A percentile compares a stretch with the other conserved stretches of the same genome.
phyloP scores from a whole-genome alignment of 441 rosid genomes.

The Eruca vesicaria region DNA sequence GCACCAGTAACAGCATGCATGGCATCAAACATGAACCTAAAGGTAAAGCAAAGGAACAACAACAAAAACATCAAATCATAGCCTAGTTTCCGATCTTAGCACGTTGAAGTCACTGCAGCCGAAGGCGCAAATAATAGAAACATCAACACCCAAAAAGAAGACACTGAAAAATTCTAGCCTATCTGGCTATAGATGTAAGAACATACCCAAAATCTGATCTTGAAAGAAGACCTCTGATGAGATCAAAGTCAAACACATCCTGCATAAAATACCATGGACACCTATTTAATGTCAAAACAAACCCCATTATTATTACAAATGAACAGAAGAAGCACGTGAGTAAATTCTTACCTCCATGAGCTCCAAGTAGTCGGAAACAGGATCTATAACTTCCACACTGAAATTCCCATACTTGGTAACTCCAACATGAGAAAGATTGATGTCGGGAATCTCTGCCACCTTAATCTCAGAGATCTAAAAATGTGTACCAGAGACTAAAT shows the following conservation, averaged over 20 bases:
- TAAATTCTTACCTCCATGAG: conserved; percentile 76
- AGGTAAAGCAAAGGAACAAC: conserved; percentile 11
- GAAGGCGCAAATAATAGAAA: conserved; percentile 11
- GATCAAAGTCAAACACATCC: conserved; percentile 83
- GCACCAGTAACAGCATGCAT: conserved; percentile 99
- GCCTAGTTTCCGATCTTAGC: conserved; percentile 13
- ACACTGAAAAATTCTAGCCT: background rate
- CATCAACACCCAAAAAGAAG: conserved; percentile 1
- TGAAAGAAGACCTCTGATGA: conserved; percentile 77
- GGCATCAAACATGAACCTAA: conserved; percentile 87
- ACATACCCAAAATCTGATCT: conserved; percentile 75
- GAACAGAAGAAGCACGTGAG: background rate
- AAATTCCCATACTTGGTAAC: conserved; percentile 67
- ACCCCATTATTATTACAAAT: conserved; percentile 18
- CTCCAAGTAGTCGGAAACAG: conserved; percentile 91
- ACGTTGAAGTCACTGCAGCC: conserved; percentile 3
- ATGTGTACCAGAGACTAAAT: conserved; percentile 15
- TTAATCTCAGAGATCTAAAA: conserved; percentile 85
- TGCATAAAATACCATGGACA: conserved; percentile 47
- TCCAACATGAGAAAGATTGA: conserved; percentile 73
- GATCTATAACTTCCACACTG: conserved; percentile 83
- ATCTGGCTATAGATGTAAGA: conserved; percentile 17
- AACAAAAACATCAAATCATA: conserved; percentile 19
- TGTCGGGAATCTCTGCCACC: conserved; percentile 83
- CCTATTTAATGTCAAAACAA: conserved; percentile 21